Percentiles rank a stretch among this genome's conserved stretches.
phyloP scores from a whole-genome alignment of 495 filamentous ascomycete genomes.

The Talaromyces nanjingensis region DNA sequence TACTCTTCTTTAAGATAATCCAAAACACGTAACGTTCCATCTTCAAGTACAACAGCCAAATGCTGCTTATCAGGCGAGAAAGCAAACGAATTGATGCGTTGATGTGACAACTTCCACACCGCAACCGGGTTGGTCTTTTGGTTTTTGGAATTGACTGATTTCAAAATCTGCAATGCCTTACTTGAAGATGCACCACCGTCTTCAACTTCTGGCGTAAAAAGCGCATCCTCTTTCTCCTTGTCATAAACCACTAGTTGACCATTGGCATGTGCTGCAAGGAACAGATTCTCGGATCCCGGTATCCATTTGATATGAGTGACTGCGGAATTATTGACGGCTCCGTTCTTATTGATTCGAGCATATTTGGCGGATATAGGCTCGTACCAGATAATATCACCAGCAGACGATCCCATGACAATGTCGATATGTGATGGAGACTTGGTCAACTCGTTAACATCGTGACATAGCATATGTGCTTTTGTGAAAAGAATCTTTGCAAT shows the following conservation, averaged over 20 bases:
- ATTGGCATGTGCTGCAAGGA: slow-evolving; percentile 88
- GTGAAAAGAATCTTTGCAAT: slow-evolving; percentile 94
- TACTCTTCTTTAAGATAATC: slow-evolving; percentile 89
- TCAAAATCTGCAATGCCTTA: slow-evolving; percentile 56
- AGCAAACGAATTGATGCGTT: slow-evolving; percentile 79
- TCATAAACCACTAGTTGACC: slow-evolving; percentile 94
- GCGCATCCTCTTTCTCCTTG: slow-evolving; percentile 94
- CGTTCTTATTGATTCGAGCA: slow-evolving; percentile 93
- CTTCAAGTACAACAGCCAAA: slow-evolving; percentile 88
- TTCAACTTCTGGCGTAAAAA: slow-evolving; percentile 54
- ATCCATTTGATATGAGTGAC: slow-evolving; percentile 89
- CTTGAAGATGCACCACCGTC: slow-evolving; percentile 33
- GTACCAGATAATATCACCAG: slow-evolving; percentile 97
- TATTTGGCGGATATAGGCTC: slow-evolving; percentile 97
- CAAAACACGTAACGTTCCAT: slow-evolving; percentile 81
- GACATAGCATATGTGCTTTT: slow-evolving; percentile 89
- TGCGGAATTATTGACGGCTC: slow-evolving; percentile 75
- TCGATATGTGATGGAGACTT: slow-evolving; percentile 76
- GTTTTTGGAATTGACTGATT: slow-evolving; percentile 85
- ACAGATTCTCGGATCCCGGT: slow-evolving; percentile 87
- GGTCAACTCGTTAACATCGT: slow-evolving; percentile 83
- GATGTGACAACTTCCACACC: slow-evolving; percentile 83
- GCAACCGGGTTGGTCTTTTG: slow-evolving; percentile 91
- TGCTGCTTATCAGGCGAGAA: slow-evolving; percentile 83
- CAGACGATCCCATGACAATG: slow-evolving; percentile 90